Conservation (phyloP, 2,329 filamentous ascomycete genomes). For the Microcera coccophila region DNA sequence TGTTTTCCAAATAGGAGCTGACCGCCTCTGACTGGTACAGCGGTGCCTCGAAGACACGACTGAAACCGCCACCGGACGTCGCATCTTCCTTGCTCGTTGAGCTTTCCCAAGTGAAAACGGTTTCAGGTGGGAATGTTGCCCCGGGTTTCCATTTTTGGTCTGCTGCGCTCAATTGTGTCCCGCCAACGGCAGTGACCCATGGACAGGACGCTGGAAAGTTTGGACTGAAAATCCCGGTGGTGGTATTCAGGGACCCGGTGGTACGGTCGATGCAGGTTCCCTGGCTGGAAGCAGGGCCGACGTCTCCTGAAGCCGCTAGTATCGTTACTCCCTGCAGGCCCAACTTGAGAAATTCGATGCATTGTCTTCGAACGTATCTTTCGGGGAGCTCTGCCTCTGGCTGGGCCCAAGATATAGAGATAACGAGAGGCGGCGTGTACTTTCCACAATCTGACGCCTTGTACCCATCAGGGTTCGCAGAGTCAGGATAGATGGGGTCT, state of each 20-base stretch:
- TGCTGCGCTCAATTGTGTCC: not conserved
- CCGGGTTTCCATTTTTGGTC: not conserved
- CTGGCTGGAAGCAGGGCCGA: not conserved
- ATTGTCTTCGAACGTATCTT: not conserved
- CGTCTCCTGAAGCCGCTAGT: not conserved
- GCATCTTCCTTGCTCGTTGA: not conserved
- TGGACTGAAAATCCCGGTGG: not conserved
- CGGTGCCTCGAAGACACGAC: not conserved
- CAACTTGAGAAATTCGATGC: not conserved
- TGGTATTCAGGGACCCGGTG: not conserved
- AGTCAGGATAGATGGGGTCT: not conserved
- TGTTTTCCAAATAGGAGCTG: not conserved
- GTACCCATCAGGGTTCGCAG: not conserved
- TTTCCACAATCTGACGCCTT: not conserved
- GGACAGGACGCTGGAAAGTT: conserved; percentile 2
- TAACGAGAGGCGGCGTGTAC: not conserved
- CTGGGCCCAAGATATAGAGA: not conserved
- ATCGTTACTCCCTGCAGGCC: not conserved
- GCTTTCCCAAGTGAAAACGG: not conserved
- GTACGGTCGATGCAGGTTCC: not conserved
- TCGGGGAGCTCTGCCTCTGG: not conserved
- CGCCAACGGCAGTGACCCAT: not conserved
- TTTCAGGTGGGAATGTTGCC: not conserved
- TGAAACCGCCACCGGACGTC: not conserved
- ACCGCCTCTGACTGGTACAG: not conserved